A percentile compares a stretch with the other conserved stretches of the same genome.
Evolutionary conservation across 1,139 yeast genomes (phyloP).

Genomic region (Candida neerlandica): DNA sequence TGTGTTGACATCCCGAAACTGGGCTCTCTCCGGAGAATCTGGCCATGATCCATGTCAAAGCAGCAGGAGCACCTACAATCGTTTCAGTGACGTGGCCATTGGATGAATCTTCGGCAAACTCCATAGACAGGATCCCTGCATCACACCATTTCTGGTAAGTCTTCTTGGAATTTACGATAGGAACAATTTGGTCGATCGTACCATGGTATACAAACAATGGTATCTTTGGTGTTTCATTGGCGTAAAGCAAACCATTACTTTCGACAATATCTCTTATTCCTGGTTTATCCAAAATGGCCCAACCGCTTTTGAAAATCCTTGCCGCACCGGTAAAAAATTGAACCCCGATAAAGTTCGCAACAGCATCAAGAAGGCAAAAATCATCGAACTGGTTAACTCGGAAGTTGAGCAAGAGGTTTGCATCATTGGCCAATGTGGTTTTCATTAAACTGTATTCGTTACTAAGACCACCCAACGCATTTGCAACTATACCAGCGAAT

Average conservation of each 20-base stretch:
- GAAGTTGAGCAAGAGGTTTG: not conserved
- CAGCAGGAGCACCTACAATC: conserved; percentile 31
- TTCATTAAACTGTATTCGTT: conserved; percentile 25
- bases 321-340: conserved; percentile 21
- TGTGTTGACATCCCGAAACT: conserved; percentile 30
- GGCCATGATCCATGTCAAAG: conserved; percentile 25
- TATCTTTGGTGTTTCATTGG: conserved; percentile 24
- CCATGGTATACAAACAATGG: conserved; percentile 39
- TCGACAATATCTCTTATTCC: conserved; percentile 18
- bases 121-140: conserved; percentile 29
- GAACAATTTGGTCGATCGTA: conserved; percentile 29
- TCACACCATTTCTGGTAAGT: conserved; percentile 33
- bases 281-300: conserved; percentile 18
- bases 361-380: conserved; percentile 18
- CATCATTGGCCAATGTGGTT: not conserved
- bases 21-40: conserved; percentile 23
- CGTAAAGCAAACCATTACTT: conserved; percentile 23
- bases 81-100: conserved; percentile 30
- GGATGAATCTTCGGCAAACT: conserved; percentile 24
- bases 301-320: conserved; percentile 21
- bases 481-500: conserved; percentile 30
- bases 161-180: conserved; percentile 24
- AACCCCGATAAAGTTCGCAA: conserved; percentile 16
- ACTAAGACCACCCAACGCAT: conserved; percentile 28
- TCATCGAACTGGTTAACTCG: not conserved